Conservation (phyloP, 495 filamentous ascomycete species). For the Hypoxylon subgilvum region DNA sequence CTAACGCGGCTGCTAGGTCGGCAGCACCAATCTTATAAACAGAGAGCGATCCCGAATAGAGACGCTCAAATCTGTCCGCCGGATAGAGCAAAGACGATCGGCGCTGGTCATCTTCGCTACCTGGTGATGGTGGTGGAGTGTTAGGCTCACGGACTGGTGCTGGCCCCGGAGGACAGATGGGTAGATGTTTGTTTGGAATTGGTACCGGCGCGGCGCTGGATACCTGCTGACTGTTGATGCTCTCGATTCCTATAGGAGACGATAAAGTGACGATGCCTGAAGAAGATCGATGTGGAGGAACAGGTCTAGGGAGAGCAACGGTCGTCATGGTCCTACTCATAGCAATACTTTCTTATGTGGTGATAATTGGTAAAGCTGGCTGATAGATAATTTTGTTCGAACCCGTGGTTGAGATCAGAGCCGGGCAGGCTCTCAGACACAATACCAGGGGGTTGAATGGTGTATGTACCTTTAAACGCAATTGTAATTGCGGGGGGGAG, state of each 20-base stretch:
- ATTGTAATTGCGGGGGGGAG: slow-evolving; percentile 32
- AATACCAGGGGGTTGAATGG: neutral
- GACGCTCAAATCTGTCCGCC: slow-evolving; percentile 63
- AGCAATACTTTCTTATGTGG: slow-evolving; percentile 11
- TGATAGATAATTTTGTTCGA: slow-evolving; percentile 3
- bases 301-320: slow-evolving; percentile 59
- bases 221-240: slow-evolving; percentile 48
- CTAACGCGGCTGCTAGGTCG: slow-evolving; percentile 71
- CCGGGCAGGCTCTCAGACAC: slow-evolving; percentile 1
- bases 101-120: slow-evolving; percentile 55
- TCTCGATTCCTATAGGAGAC: slow-evolving; percentile 57
- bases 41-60: slow-evolving; percentile 62
- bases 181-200: slow-evolving; percentile 90
- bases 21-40: slow-evolving; percentile 76
- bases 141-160: slow-evolving; percentile 64
- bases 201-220: slow-evolving; percentile 53
- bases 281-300: slow-evolving; percentile 54
- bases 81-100: slow-evolving; percentile 70
- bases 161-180: slow-evolving; percentile 80
- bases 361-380: slow-evolving; percentile 5
- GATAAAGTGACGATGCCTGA: slow-evolving; percentile 56
- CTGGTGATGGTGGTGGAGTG: slow-evolving; percentile 71
- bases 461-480: slow-evolving; percentile 6
- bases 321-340: slow-evolving; percentile 55
- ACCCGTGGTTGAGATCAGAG: slow-evolving; percentile 23